Evolutionary conservation across 805 yeast genomes (phyloP).

Genomic region (Candida fluviatilis): DNA sequence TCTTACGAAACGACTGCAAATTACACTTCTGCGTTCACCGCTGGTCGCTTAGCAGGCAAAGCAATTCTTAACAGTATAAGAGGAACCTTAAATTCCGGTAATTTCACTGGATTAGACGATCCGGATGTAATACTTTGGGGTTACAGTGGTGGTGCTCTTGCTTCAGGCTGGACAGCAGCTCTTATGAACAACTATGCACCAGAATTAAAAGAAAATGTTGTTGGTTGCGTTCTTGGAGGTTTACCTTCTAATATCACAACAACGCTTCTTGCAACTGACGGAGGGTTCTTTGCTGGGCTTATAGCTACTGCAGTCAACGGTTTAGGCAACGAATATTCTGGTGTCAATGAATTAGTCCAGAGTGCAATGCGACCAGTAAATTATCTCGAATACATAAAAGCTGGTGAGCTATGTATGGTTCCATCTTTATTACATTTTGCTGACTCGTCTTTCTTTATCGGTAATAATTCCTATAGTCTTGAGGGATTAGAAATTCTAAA

Average conservation of each 20-base stretch:
- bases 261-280: slow-evolving; percentile 1
- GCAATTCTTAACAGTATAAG: slow-evolving; percentile 27
- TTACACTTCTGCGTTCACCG: slow-evolving; percentile 23
- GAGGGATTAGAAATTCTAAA: slow-evolving; percentile 15
- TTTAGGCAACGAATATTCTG: slow-evolving; percentile 27
- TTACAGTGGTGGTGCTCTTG: slow-evolving; percentile 29
- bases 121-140: slow-evolving; percentile 23
- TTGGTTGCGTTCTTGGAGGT: slow-evolving; percentile 29
- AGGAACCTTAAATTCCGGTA: slow-evolving; percentile 17
- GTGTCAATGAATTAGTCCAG: slow-evolving; percentile 4
- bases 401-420: slow-evolving; percentile 7
- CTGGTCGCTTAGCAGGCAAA: slow-evolving; percentile 28
- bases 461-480: slow-evolving; percentile 7
- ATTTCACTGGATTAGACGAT: slow-evolving; percentile 14
- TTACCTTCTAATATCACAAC: slow-evolving; percentile 20
- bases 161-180: slow-evolving; percentile 25
- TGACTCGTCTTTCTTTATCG: slow-evolving; percentile 11
- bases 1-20: slow-evolving; percentile 30
- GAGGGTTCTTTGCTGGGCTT: slow-evolving; percentile 23
- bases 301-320: slow-evolving; percentile 27
- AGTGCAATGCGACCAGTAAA: neutral
- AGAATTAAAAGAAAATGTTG: slow-evolving; percentile 14
- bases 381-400: slow-evolving; percentile 1
- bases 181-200: slow-evolving; percentile 27
- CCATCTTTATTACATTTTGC: slow-evolving; percentile 6